Conservation (phyloP, 2,329 filamentous ascomycete genomes). For the Verticillium albo-atrum region DNA sequence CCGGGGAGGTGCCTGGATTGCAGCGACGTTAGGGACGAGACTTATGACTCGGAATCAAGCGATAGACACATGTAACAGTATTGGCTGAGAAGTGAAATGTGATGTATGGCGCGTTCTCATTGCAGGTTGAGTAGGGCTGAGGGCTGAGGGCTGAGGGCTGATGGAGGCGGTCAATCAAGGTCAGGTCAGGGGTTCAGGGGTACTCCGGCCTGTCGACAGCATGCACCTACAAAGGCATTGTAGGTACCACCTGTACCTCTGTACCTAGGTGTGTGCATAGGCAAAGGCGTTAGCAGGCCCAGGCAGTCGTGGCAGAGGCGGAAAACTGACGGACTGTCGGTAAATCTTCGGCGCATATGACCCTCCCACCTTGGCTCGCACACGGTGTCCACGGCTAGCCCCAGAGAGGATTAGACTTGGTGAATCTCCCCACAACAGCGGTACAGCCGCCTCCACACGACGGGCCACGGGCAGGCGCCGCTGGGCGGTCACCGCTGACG, state of each 20-base stretch:
- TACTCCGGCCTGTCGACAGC: no score
- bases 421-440: neutral
- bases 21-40: neutral
- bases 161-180: neutral
- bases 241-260: no score
- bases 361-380: neutral
- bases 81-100: neutral
- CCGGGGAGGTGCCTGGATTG: neutral
- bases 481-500: neutral
- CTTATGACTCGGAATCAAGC: neutral
- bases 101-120: no score
- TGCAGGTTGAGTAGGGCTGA: no score
- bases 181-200: no score
- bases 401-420: neutral
- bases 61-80: neutral
- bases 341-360: neutral
- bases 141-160: neutral
- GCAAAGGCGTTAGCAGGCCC: no score
- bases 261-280: no score
- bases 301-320: no score
- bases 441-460: constrained; percentile 6
- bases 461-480: constrained; percentile 1
- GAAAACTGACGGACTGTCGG: neutral
- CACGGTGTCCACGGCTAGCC: neutral
- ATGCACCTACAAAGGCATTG: neutral